Conservation (phyloP, 2,329 filamentous ascomycete genomes). For the Xylariales sp. region DNA sequence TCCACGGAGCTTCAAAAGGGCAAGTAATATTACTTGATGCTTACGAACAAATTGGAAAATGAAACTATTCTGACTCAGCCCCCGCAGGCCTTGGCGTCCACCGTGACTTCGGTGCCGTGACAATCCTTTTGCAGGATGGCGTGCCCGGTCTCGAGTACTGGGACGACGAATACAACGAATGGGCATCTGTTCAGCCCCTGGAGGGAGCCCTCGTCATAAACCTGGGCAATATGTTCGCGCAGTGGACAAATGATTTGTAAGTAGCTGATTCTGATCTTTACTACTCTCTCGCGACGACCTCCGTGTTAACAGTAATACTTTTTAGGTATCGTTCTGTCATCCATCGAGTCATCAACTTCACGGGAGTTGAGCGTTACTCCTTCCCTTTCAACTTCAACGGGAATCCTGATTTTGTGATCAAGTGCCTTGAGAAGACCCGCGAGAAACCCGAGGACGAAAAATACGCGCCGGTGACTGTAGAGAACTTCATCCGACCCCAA, state of each 20-base stretch:
- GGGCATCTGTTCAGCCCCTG: slow-evolving; percentile 12
- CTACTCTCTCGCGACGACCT: too few relatives aligned
- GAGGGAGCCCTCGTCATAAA: slow-evolving; percentile 29
- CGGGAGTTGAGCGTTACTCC: not conserved
- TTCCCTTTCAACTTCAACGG: slow-evolving; percentile 10
- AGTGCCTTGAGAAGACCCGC: slow-evolving; percentile 10
- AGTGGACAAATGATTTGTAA: slow-evolving; percentile 18
- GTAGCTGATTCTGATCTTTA: too few relatives aligned
- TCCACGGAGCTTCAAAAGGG: not conserved
- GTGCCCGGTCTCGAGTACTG: slow-evolving; percentile 18
- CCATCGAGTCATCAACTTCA: slow-evolving; percentile 1
- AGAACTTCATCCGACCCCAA: slow-evolving; percentile 7
- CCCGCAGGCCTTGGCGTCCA: slow-evolving; percentile 14
- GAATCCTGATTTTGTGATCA: slow-evolving; percentile 11
- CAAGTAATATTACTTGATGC: too few relatives aligned
- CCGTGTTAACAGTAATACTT: too few relatives aligned
- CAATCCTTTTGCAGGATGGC: slow-evolving; percentile 17
- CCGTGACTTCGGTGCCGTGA: slow-evolving; percentile 19
- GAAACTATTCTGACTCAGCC: too few relatives aligned
- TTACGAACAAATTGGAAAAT: too few relatives aligned
- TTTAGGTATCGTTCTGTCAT: too few relatives aligned
- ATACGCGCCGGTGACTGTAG: slow-evolving; percentile 10
- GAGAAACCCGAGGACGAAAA: slow-evolving; percentile 5
- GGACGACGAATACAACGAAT: slow-evolving; percentile 10
- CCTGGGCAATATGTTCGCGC: slow-evolving; percentile 30